Evolutionary conservation across 345 rosid genomes (phyloP).

Genomic region (Corymbia maculata): DNA sequence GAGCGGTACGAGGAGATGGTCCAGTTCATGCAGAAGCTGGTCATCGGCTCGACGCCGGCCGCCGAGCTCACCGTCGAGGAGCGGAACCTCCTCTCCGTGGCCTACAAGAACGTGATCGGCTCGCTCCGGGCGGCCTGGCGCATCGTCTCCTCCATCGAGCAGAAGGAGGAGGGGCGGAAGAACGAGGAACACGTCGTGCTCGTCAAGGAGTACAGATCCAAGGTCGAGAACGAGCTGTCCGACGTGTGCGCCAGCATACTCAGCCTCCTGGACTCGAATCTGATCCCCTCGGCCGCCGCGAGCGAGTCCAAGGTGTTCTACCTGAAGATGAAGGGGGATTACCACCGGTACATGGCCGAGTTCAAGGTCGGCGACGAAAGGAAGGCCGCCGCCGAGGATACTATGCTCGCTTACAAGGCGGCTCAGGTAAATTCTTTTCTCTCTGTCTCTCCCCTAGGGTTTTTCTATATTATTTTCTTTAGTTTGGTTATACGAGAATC

Average conservation of each 20-base stretch:
- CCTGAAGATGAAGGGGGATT: constrained; percentile 97
- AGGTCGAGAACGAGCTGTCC: constrained; percentile 71
- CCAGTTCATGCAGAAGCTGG: constrained; percentile 83
- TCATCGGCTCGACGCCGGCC: constrained; percentile 64
- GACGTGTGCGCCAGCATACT: constrained; percentile 72
- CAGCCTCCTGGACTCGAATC: constrained; percentile 49
- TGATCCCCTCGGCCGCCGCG: constrained; percentile 65
- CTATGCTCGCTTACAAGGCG: constrained; percentile 86
- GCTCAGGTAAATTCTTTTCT: constrained; percentile 51
- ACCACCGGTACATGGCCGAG: constrained; percentile 90
- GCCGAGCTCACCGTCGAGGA: constrained; percentile 89
- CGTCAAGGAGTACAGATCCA: constrained; percentile 92
- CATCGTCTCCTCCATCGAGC: constrained; percentile 90
- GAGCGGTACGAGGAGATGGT: constrained; percentile 99
- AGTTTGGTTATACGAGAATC: background rate
- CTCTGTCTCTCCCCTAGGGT: background rate
- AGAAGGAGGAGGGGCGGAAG: constrained; percentile 88
- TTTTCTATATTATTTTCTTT: background rate
- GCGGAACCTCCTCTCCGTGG: constrained; percentile 91
- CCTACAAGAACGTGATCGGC: constrained; percentile 97
- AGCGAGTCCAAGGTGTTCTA: constrained; percentile 90
- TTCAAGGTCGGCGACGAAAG: constrained; percentile 81
- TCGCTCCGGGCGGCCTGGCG: constrained; percentile 98
- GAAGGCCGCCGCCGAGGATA: constrained; percentile 92
- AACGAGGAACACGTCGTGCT: constrained; percentile 89